Evolutionary conservation across 2,329 filamentous ascomycete genomes (phyloP).

Genomic region (Cladosporium sphaerospermum): DNA sequence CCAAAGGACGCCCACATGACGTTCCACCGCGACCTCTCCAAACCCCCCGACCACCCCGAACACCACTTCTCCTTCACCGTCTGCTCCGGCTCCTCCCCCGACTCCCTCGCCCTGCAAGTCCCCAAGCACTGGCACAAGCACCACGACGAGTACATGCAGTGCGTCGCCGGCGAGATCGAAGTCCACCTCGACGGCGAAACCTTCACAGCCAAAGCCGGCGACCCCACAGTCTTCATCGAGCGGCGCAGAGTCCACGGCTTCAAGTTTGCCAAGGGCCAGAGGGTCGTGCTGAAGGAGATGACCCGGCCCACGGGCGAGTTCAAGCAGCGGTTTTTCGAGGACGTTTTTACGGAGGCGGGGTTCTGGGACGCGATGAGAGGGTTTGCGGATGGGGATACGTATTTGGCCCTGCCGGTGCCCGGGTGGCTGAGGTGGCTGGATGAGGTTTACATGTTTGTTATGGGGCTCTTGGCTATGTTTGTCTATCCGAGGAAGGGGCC

Average conservation of each 20-base stretch:
- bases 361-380: conserved; percentile 11
- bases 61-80: conserved; percentile 12
- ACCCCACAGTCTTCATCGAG: conserved; percentile 11
- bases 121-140: conserved; percentile 17
- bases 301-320: conserved; percentile 15
- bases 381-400: conserved; percentile 16
- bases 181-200: conserved; percentile 12
- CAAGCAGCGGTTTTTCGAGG: conserved; percentile 15
- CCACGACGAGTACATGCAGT: conserved; percentile 15
- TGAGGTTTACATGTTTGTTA: conserved; percentile 10
- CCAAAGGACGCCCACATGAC: conserved; percentile 12
- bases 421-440: conserved; percentile 10
- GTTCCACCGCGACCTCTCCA: conserved; percentile 14
- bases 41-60: conserved; percentile 4
- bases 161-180: conserved; percentile 12
- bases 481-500: background rate
- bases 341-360: conserved; percentile 9
- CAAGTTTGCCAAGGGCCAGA: conserved; percentile 12
- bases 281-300: conserved; percentile 12
- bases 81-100: conserved; percentile 9
- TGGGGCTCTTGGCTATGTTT: conserved; percentile 8
- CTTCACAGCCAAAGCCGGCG: conserved; percentile 2
- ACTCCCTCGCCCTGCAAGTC: conserved; percentile 11
- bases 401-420: conserved; percentile 13
- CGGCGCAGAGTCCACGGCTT: conserved; percentile 14